Evolutionary conservation across 768 basidiomycete species (phyloP), one percentile per base, ranked within the genome.

Genomic region (Amanita jacksonii): DNA sequence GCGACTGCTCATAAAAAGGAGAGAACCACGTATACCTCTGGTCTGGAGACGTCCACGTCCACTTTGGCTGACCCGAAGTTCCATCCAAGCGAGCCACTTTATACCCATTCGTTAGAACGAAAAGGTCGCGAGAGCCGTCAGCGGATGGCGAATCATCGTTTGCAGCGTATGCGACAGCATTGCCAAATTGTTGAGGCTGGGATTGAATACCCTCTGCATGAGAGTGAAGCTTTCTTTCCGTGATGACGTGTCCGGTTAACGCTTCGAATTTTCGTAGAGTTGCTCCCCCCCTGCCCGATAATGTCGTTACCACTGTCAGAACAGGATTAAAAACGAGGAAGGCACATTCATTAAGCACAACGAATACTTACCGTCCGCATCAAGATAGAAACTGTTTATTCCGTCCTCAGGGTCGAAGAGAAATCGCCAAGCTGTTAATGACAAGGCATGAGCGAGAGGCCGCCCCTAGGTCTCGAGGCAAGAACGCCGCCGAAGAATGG

Each of bases 251-350:
- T 2, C 91, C 92, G 0, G 74, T 79, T 2, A 62, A 53, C 3
- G 67, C 60, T 30, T 89, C 79, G 54, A 91, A 81, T 3, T 76
- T 58, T 16, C 90, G 77, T 15, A 89, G 63, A 2, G 67, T 82
- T 3, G 81, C 66, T 8, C 81, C 86, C 1, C 77, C 78, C 1
- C 78, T 69, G 7, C 89, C 88, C 35, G 92, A 92, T 16, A 94
- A 65, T 2, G 83, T 64, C 24, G 79, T 73, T 31, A 93, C 62
- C 28, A 66, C 90, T 90, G 45, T 48, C 41, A 22, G 43, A 22
- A 28, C 25, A 45, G 23, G 28, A 25, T 43, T 15, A 28, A 32
- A 19, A n/a, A 44, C 4, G 15, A 28, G n/a, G n/a, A n/a, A n/a
- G n/a, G n/a, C n/a, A n/a, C n/a, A n/a, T n/a, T n/a, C n/a, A n/a